These are phyloP conservation scores for Fraxinus floribunda DNA, from an alignment of 305 asterid species.

Conservation along the genomic window DNA sequence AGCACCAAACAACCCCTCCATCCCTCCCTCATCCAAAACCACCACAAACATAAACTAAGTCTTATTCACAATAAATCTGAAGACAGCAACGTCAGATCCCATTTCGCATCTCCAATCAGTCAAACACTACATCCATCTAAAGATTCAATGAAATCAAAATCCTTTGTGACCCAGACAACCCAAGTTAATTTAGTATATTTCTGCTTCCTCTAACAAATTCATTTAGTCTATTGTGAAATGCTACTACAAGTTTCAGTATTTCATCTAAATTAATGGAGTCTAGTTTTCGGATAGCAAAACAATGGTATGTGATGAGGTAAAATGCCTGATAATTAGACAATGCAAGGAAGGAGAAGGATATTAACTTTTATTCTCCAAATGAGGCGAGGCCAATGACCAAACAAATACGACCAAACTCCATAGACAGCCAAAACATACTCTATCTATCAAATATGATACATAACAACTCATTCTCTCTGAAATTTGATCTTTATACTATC, in stretches of 20 bases:
- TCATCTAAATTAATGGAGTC: not conserved
- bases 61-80: not conserved
- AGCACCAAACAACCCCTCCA: not conserved
- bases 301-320: not conserved
- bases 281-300: not conserved
- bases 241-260: not conserved
- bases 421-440: not conserved
- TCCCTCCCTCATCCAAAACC: not conserved
- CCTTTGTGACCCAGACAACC: not conserved
- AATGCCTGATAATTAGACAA: not conserved
- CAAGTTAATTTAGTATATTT: not conserved
- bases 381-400: not conserved
- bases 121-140: not conserved
- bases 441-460: not conserved
- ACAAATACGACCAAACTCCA: not conserved
- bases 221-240: not conserved
- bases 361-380: not conserved
- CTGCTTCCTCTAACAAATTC: not conserved
- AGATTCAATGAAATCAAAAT: not conserved
- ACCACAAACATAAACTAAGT: not conserved
- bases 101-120: not conserved
- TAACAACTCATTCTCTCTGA: not conserved
- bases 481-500: not conserved
- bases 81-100: not conserved
- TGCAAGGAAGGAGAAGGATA: not conserved